phyloP scores from a whole-genome alignment of 768 basidiomycete species.

The Leccinum incarnatum region DNA sequence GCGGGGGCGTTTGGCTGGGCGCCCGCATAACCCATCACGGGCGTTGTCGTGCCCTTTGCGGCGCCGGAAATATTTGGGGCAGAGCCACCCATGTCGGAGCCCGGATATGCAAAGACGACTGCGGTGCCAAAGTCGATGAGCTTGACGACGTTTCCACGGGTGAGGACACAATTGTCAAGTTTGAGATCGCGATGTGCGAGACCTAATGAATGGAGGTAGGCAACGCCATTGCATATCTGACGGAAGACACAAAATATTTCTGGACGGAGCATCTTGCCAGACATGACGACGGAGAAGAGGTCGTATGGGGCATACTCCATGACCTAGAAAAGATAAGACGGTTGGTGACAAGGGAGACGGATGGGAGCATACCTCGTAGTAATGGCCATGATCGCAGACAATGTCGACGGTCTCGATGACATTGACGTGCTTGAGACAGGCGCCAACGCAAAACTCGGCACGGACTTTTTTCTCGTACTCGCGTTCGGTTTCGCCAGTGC shows the following conservation, averaged over 20 bases:
- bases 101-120: constrained; percentile 99
- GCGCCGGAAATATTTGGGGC: constrained; percentile 10
- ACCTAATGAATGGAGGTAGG: constrained; percentile 96
- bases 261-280: constrained; percentile 95
- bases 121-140: constrained; percentile 99
- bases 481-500: constrained; percentile 84
- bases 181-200: constrained; percentile 98
- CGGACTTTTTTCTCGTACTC: constrained; percentile 99
- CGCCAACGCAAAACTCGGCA: constrained; percentile 97
- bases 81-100: constrained; percentile 59
- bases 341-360: not conserved
- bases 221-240: constrained; percentile 96
- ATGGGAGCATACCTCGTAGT: constrained; percentile 76
- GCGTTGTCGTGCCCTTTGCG: not conserved
- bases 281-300: constrained; percentile 99
- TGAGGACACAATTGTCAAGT: constrained; percentile 99
- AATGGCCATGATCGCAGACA: constrained; percentile 95
- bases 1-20: constrained; percentile 23
- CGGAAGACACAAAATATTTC: constrained; percentile 99
- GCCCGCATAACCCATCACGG: constrained; percentile 20
- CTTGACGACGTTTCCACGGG: constrained; percentile 90
- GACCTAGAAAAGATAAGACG: constrained; percentile 52
- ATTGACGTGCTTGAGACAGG: constrained; percentile 89
- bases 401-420: constrained; percentile 99
- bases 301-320: constrained; percentile 99